Evolutionary conservation across 768 basidiomycete genomes (phyloP), one percentile per base, ranked within the genome.

Genomic region (Leccinellum albellum): DNA sequence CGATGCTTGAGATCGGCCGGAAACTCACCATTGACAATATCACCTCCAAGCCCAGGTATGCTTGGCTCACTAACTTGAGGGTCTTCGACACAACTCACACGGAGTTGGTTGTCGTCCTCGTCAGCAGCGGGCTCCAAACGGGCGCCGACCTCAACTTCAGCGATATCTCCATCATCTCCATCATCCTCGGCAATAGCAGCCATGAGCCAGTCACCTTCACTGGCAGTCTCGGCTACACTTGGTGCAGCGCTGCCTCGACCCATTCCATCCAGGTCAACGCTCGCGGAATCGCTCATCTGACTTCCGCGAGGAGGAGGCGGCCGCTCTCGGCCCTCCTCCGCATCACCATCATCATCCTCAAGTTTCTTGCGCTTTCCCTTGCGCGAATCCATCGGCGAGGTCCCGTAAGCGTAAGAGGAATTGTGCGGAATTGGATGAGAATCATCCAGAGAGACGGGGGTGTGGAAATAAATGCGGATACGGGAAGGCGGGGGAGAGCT

Each of bases 391-490:
- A 84, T 81, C 46, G 80, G 76, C 50, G 74, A 68, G 68, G 79
- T 74, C 48, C 66, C 62, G 62, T 61, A 59, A 50, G 63, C 62
- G 70, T 72, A 70, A 66, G 78, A 73, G 60, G 77, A 75, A 65
- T 82, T 77, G 77, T 85, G 82, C 58, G 86, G 84, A 69, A 89
- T 85, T 23, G 86, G 86, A 69, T 83, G 85, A 55, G 86, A 80
- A 73, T 91, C 90, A 76, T 91, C 89, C 66, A 86, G 81, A 61
- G 88, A 84, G 61, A 88, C 88, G 59, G 91, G 91, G 24, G 91
- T 92, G 76, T 93, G 91, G 78, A 94, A 94, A 77, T 94, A 94
- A 56, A 94, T 90, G 66, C 91, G 88, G 65, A 94, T 86, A 61
- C 91, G 87, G 45, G 91, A 91, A 33, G 89, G 87, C 74, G 73